Conservation (phyloP, 2,329 filamentous ascomycete genomes). For the Alternaria triticimaculans region DNA sequence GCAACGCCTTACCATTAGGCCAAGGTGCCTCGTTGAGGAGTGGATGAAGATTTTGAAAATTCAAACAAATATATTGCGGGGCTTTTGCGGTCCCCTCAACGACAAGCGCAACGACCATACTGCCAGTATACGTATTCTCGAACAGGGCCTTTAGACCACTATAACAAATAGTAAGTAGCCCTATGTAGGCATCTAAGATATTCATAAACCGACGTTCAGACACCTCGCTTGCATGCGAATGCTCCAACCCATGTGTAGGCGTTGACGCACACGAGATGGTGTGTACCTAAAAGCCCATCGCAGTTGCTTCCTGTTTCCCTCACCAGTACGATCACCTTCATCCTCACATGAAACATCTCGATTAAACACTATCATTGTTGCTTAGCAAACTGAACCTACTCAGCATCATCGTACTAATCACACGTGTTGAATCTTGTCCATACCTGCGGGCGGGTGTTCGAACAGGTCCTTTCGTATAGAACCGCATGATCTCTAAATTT, state of each 20-base stretch:
- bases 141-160: not conserved
- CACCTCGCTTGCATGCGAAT: slow-evolving; percentile 5
- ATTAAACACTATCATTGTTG: not conserved
- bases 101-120: not conserved
- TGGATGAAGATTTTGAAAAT: not conserved
- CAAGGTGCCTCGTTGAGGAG: slow-evolving; percentile 38
- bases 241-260: slow-evolving; percentile 11
- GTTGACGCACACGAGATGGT: not conserved
- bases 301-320: not conserved
- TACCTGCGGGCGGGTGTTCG: not conserved
- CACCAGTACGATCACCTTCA: not conserved
- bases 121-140: not conserved
- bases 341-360: not conserved
- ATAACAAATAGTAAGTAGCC: not conserved
- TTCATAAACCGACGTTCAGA: not conserved
- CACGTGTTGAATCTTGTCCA: not conserved
- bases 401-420: not conserved
- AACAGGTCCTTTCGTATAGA: not conserved
- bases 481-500: not conserved
- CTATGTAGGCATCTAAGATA: not conserved
- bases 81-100: not conserved
- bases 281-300: not conserved
- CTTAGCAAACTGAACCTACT: not conserved
- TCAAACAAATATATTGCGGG: not conserved
- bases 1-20: slow-evolving; percentile 55